A percentile compares a stretch with the other conserved stretches of the same genome.
phyloP scores from a whole-genome alignment of 2,329 filamentous ascomycete genomes.

The Ophiostoma perfectum region DNA sequence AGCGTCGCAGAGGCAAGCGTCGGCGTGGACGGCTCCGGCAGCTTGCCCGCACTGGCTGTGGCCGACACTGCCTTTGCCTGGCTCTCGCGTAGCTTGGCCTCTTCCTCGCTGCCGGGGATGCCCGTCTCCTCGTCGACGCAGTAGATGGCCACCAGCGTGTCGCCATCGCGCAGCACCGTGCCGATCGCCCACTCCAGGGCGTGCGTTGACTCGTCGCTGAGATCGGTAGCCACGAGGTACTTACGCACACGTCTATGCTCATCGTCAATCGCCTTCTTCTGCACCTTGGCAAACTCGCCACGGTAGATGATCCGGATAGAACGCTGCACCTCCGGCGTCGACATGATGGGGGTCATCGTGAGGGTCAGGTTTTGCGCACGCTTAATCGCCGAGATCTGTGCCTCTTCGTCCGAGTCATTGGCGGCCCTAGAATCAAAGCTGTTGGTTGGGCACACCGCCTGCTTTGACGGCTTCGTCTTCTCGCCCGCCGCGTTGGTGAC shows the following conservation, averaged over 20 bases:
- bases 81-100: conserved; percentile 68
- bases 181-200: conserved; percentile 97
- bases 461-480: conserved; percentile 49
- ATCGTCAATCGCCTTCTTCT: conserved; percentile 65
- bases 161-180: conserved; percentile 86
- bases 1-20: conserved; percentile 17
- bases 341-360: conserved; percentile 72
- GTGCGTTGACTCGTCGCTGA: conserved; percentile 90
- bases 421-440: conserved; percentile 67
- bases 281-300: conserved; percentile 73
- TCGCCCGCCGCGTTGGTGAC: conserved; percentile 60
- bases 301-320: conserved; percentile 86
- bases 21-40: conserved; percentile 27
- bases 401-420: conserved; percentile 80
- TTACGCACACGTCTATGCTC: conserved; percentile 75
- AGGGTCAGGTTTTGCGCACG: conserved; percentile 80
- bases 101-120: conserved; percentile 45
- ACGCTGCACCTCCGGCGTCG: conserved; percentile 68
- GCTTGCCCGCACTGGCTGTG: conserved; percentile 28
- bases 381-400: conserved; percentile 77
- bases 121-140: conserved; percentile 83
- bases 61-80: conserved; percentile 63
- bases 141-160: conserved; percentile 88
- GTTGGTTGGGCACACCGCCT: conserved; percentile 70
- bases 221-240: conserved; percentile 91